These are phyloP conservation scores for Coffea canephora DNA, from an alignment of 257 asterid genomes.

Conservation along the genomic window DNA sequence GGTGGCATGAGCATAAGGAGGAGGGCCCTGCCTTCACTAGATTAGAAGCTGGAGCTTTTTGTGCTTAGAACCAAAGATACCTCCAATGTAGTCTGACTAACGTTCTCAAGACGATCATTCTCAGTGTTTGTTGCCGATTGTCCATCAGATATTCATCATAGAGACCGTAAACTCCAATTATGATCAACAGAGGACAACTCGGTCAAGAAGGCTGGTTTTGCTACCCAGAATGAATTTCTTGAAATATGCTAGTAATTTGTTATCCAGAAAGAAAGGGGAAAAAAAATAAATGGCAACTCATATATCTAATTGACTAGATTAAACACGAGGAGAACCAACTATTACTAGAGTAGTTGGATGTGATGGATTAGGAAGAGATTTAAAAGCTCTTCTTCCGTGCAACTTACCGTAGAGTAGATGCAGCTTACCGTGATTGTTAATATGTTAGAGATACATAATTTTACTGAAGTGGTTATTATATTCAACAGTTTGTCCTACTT, in stretches of 20 bases:
- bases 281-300: too few species aligned
- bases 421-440: too few species aligned
- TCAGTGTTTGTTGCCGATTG: background rate
- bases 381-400: too few species aligned
- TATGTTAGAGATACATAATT: too few species aligned
- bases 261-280: background rate
- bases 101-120: background rate
- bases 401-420: too few species aligned
- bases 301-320: too few species aligned
- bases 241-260: background rate
- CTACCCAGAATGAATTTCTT: background rate
- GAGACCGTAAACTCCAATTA: background rate
- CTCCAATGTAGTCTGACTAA: background rate
- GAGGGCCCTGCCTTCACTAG: slow-evolving; percentile 55
- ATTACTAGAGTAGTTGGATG: too few species aligned
- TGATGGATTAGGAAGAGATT: too few species aligned
- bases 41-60: slow-evolving; percentile 22
- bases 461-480: too few species aligned
- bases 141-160: background rate
- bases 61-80: background rate
- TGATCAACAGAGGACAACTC: background rate
- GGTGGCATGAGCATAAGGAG: slow-evolving; percentile 48
- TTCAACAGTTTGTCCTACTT: too few species aligned
- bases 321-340: too few species aligned
- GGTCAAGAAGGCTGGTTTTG: background rate